These are phyloP conservation scores for Populus alba DNA, from an alignment of 345 rosid species.

Conservation along the genomic window DNA sequence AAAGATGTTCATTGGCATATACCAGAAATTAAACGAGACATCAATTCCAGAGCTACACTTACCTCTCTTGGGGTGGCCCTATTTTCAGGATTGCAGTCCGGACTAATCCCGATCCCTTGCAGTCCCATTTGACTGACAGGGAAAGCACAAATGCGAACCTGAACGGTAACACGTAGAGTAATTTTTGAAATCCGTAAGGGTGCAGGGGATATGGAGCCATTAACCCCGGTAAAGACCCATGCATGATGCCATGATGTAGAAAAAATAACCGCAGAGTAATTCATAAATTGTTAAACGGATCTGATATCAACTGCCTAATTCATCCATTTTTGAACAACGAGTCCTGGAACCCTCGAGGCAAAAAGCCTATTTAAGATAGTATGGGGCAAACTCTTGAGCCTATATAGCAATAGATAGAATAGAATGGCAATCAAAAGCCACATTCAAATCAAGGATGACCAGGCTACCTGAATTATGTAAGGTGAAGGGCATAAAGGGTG, in stretches of 20 bases:
- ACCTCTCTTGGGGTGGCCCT: conserved; percentile 73
- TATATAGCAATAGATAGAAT: too few species aligned
- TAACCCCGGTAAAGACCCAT: too few species aligned
- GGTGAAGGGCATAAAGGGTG: background rate
- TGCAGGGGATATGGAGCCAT: too few species aligned
- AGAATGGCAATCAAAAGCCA: background rate
- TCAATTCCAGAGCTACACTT: conserved; percentile 4
- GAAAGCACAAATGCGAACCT: conserved; percentile 91
- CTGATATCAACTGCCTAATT: too few species aligned
- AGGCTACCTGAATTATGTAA: background rate
- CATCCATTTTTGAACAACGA: too few species aligned
- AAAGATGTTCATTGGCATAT: conserved; percentile 5
- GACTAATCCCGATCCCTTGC: conserved; percentile 79
- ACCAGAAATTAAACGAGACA: background rate
- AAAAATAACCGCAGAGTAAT: too few species aligned
- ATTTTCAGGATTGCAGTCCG: conserved; percentile 81
- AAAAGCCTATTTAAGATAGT: too few species aligned
- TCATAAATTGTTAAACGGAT: too few species aligned
- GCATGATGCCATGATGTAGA: too few species aligned
- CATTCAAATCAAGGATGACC: background rate
- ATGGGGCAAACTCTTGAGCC: too few species aligned
- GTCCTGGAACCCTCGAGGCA: too few species aligned
- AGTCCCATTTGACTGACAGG: conserved; percentile 56
- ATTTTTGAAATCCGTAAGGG: background rate
- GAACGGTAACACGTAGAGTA: conserved; percentile 11